Evolutionary conservation across 192 early-diverging fungal genomes (phyloP).

Genomic region (Globomyces pollinis-pini): DNA sequence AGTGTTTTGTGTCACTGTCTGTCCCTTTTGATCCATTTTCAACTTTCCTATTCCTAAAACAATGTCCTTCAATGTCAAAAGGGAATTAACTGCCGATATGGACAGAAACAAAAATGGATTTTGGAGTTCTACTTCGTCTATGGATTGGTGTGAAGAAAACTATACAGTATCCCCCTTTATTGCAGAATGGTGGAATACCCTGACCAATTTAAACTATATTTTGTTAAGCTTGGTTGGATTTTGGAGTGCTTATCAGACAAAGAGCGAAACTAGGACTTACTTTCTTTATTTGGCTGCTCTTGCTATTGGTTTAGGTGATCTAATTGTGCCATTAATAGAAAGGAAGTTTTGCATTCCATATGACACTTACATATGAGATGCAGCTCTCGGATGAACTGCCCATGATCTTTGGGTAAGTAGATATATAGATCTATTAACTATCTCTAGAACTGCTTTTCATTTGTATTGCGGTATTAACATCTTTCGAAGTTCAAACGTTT

Average conservation of each 20-base stretch:
- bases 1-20: too few relatives aligned
- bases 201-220: conserved; percentile 62
- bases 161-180: conserved; percentile 50
- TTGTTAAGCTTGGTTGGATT: conserved; percentile 53
- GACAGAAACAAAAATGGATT: conserved; percentile 4
- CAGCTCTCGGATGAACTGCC: conserved; percentile 77
- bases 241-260: conserved; percentile 36
- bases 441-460: not conserved
- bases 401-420: conserved; percentile 39
- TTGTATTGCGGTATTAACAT: not conserved
- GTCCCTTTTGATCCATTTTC: too few relatives aligned
- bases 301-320: conserved; percentile 62
- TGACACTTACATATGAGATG: conserved; percentile 63
- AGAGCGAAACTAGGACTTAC: conserved; percentile 45
- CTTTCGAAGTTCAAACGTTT: not conserved
- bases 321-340: too few relatives aligned
- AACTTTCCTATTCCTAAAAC: too few relatives aligned
- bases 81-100: too few relatives aligned
- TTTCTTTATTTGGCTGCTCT: conserved; percentile 51
- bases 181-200: conserved; percentile 64
- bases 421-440: too few relatives aligned
- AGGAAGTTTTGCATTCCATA: conserved; percentile 72
- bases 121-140: conserved; percentile 14
- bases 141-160: conserved; percentile 64
- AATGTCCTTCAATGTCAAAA: too few relatives aligned